phyloP scores from a whole-genome alignment of 169 alveolate species.

The Amoebophrya sp. region DNA sequence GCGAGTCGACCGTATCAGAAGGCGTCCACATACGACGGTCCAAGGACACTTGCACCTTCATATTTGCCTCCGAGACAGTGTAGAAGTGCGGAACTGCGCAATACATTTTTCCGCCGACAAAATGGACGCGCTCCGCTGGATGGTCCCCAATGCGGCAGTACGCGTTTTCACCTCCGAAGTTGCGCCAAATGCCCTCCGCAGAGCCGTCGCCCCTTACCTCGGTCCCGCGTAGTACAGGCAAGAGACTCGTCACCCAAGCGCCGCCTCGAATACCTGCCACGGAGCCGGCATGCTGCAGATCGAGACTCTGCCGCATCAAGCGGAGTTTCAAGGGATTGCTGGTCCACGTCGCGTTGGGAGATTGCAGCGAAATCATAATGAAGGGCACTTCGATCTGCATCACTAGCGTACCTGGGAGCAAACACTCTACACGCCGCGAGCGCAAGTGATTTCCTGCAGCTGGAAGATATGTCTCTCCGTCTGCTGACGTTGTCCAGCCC shows the following conservation, averaged over 20 bases:
- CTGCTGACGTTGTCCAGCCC: too few species aligned
- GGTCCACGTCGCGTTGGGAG: conserved; percentile 9
- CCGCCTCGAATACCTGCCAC: neutral
- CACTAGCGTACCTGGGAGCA: neutral
- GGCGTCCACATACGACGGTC: neutral
- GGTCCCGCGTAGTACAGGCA: neutral
- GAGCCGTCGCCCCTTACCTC: neutral
- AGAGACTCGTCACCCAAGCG: neutral
- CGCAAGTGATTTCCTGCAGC: neutral
- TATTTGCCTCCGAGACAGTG: neutral
- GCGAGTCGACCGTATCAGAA: neutral
- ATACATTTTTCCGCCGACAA: conserved; percentile 1
- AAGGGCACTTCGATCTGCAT: neutral
- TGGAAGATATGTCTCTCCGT: too few species aligned
- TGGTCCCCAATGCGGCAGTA: neutral
- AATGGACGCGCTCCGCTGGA: neutral
- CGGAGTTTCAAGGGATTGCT: neutral
- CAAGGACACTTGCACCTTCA: neutral
- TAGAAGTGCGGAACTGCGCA: conserved; percentile 10
- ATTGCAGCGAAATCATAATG: neutral
- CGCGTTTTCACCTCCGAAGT: neutral
- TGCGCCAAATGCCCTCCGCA: neutral
- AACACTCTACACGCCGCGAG: neutral
- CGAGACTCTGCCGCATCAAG: neutral
- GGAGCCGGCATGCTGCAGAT: conserved; percentile 14